A percentile compares a stretch with the other conserved stretches of the same genome.
These are phyloP conservation scores for Dactylis glomerata DNA, from an alignment of 176 grass and related monocot genomes.

Conservation along the genomic window DNA sequence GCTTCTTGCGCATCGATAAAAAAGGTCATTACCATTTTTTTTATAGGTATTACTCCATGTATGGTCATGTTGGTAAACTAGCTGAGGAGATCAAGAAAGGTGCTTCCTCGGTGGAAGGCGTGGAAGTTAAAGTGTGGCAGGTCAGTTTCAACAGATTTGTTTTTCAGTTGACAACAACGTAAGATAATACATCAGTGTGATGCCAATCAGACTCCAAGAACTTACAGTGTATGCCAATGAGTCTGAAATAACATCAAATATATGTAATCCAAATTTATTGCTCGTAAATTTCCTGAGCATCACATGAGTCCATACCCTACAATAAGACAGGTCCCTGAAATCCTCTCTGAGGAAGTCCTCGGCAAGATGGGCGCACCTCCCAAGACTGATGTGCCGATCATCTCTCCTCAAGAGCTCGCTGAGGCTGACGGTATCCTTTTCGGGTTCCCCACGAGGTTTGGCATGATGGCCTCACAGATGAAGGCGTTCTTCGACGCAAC, in stretches of 20 bases:
- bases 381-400: slow-evolving; percentile 38
- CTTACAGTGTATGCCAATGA: background rate
- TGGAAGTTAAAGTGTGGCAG: slow-evolving; percentile 86
- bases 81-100: slow-evolving; percentile 87
- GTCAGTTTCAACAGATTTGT: slow-evolving; percentile 35
- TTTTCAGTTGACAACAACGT: background rate
- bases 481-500: slow-evolving; percentile 54
- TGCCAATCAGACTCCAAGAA: background rate
- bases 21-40: background rate
- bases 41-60: slow-evolving; percentile 78
- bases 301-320: background rate
- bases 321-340: slow-evolving; percentile 45
- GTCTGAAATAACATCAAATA: background rate
- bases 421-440: slow-evolving; percentile 52
- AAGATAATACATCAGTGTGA: background rate
- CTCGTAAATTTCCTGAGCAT: background rate
- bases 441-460: slow-evolving; percentile 53
- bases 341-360: slow-evolving; percentile 46
- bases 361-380: slow-evolving; percentile 70
- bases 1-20: background rate
- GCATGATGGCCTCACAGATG: slow-evolving; percentile 57
- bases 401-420: slow-evolving; percentile 42
- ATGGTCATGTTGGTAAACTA: slow-evolving; percentile 80
- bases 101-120: slow-evolving; percentile 66
- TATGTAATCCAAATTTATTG: background rate